Evolutionary conservation across 495 filamentous ascomycete genomes (phyloP).

Genomic region (Aspergillus ostianus): DNA sequence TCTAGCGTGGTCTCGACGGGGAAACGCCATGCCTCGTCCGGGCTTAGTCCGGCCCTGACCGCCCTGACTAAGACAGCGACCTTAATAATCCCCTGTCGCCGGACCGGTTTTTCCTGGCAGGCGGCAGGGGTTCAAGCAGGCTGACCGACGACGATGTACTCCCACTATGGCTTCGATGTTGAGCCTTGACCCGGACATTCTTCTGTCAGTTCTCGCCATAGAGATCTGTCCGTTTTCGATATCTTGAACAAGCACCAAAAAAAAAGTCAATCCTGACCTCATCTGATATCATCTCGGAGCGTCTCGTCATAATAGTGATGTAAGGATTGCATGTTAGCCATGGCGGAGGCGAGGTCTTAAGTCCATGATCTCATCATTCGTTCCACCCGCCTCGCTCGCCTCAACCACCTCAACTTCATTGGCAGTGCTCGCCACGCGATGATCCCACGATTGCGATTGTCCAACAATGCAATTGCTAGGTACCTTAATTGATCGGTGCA

Average conservation of each 20-base stretch:
- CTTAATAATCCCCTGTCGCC: too few species aligned
- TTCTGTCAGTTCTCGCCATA: too few species aligned
- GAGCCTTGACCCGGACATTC: too few species aligned
- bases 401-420: neutral
- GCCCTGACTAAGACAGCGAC: neutral
- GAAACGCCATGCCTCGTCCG: constrained; percentile 12
- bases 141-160: too few species aligned
- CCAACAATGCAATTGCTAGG: neutral
- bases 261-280: neutral
- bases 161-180: too few species aligned
- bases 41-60: too few species aligned
- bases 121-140: too few species aligned
- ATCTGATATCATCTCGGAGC: neutral
- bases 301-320: neutral
- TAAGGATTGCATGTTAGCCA: neutral
- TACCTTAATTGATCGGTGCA: neutral
- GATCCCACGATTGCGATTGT: neutral
- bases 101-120: too few species aligned
- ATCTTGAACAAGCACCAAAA: too few species aligned
- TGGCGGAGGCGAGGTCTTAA: neutral
- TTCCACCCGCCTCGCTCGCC: neutral
- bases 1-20: constrained; percentile 9
- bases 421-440: neutral
- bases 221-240: too few species aligned
- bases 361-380: neutral